Base-by-base conservation (phyloP, 129 eudicot genomes). In the Escallonia rubra region DNA sequence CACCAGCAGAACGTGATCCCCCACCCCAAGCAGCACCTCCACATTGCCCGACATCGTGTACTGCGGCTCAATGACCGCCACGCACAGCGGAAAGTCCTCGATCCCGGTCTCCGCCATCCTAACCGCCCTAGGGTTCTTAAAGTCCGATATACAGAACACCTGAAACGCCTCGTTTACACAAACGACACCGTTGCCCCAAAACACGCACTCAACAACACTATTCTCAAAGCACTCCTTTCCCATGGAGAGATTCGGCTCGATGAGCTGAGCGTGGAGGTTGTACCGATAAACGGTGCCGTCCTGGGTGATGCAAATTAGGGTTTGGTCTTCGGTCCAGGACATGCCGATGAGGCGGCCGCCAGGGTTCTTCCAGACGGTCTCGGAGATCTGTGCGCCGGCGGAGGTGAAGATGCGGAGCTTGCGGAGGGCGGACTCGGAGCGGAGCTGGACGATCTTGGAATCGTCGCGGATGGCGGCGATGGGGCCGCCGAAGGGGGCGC, bases 391-490 rank as follows among this genome's bases (percentile, higher is more conserved):
- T 16, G 77, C 70, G 75, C 98, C 99, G 65, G 96, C 81, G 57
- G 96, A 94, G 77, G 74, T 89, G 96, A 84, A 94, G 16, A 94
- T 81, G 3, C 99, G 90, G 83, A 94, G 99, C 60, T 89, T 94
- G 3, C 99, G 97, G 47, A 89, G 85, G 45, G 99, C 99, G 15
- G 99, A 94, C 72, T 94, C 99, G 67, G 96, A 86, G 74, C 82
- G 85, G 64, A 94, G 99, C 76, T 94, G 99, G 70, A 94, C 99
- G 76, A 94, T 89, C 70, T 89, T 94, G 72, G 97, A 83, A 48
- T 94, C 99, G 81, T 94, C 99, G 6, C 99, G 97, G 54, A 94
- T 94, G 70, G 82, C 80, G 67, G 99, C 99, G 72, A 94, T 85
- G 11, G 99, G 99, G 34, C 99, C 99, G 64, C 93, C 96, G 72